Percentiles rank a stretch among this genome's conserved stretches.
Evolutionary conservation across 441 rosid species (phyloP).

Genomic region (Geranium incanum): DNA sequence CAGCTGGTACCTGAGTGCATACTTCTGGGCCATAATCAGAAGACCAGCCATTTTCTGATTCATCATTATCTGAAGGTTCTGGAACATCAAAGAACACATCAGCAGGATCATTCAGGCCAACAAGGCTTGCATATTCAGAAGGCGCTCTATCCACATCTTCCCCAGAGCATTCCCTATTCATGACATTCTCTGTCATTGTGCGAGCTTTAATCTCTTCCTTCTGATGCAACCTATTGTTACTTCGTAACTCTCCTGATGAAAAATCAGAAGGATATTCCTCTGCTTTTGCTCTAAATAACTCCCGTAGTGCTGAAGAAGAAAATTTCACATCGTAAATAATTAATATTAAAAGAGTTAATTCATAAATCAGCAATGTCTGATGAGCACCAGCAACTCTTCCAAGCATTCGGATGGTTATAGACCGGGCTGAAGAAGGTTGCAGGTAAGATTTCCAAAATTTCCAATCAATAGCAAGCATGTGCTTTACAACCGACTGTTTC

Average conservation of each 20-base stretch:
- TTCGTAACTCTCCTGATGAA: conserved; percentile 66
- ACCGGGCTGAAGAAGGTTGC: conserved; percentile 57
- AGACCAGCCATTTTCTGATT: conserved; percentile 56
- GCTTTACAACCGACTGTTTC: conserved; percentile 73
- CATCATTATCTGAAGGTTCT: conserved; percentile 64
- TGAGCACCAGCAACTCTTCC: conserved; percentile 79
- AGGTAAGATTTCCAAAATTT: conserved; percentile 80
- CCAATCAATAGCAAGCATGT: conserved; percentile 99
- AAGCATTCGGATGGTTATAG: conserved; percentile 80
- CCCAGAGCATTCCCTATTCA: conserved; percentile 31
- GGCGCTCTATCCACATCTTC: conserved; percentile 58
- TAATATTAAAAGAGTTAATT: conserved; percentile 8
- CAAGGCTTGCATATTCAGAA: conserved; percentile 78
- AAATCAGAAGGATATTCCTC: conserved; percentile 52
- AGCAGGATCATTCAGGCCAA: conserved; percentile 64
- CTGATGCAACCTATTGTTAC: conserved; percentile 37
- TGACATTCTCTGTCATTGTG: conserved; percentile 32
- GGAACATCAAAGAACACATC: conserved; percentile 94
- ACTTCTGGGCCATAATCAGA: conserved; percentile 58
- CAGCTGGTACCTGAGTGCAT: conserved; percentile 50
- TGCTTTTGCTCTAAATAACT: conserved; percentile 62
- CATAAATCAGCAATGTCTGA: conserved; percentile 16
- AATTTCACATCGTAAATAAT: not conserved
- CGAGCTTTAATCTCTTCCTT: conserved; percentile 36
- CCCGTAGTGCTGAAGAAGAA: conserved; percentile 62